Percentiles rank a stretch among this genome's conserved stretches.
Conservation (phyloP, 2,329 filamentous ascomycete genomes). For the Aspergillus terreus region DNA sequence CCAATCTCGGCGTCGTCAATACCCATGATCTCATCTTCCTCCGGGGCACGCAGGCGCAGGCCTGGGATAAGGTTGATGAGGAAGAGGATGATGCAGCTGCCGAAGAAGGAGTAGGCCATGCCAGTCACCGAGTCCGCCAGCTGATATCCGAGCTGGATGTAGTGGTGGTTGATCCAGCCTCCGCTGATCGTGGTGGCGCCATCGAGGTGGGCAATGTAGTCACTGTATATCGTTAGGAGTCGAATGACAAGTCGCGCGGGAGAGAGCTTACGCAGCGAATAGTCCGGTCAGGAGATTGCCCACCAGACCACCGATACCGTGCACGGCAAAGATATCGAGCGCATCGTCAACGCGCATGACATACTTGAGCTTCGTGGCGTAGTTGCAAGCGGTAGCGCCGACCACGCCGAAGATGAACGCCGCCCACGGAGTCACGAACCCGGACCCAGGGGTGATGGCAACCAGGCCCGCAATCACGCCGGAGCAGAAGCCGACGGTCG, state of each 20-base stretch:
- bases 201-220: slow-evolving; percentile 80
- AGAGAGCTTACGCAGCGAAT: slow-evolving; percentile 64
- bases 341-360: slow-evolving; percentile 76
- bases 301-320: slow-evolving; percentile 72
- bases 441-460: slow-evolving; percentile 82
- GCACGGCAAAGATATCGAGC: slow-evolving; percentile 83
- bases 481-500: slow-evolving; percentile 88
- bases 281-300: slow-evolving; percentile 77
- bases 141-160: slow-evolving; percentile 79
- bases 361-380: slow-evolving; percentile 88
- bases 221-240: slow-evolving; percentile 36
- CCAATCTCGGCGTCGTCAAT: slow-evolving; percentile 89
- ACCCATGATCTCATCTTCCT: slow-evolving; percentile 77
- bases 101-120: slow-evolving; percentile 71
- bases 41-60: slow-evolving; percentile 67
- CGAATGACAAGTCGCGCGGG: background rate
- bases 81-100: slow-evolving; percentile 75
- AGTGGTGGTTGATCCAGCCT: slow-evolving; percentile 81
- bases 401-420: slow-evolving; percentile 74
- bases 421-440: slow-evolving; percentile 80
- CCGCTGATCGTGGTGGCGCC: slow-evolving; percentile 64
- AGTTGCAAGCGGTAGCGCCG: slow-evolving; percentile 77
- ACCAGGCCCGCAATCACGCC: slow-evolving; percentile 85
- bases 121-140: slow-evolving; percentile 76
- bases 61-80: slow-evolving; percentile 75